A percentile compares a stretch with the other conserved stretches of the same genome.
Evolutionary conservation across 179 eudicot genomes (phyloP).

Genomic region (Corrigiola litoralis): DNA sequence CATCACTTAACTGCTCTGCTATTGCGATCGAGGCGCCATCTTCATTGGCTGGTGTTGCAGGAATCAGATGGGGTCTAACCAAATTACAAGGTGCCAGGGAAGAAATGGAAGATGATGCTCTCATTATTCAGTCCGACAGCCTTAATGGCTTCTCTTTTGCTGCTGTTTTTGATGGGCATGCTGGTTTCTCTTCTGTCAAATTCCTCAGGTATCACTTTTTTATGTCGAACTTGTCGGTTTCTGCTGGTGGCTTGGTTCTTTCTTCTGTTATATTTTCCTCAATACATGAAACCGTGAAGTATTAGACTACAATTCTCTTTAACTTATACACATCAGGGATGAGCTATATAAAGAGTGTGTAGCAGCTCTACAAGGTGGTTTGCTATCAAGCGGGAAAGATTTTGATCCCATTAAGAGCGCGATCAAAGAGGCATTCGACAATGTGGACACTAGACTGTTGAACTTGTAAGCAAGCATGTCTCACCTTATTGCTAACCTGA

Average conservation of each 20-base stretch:
- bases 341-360: slow-evolving; percentile 92
- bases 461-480: slow-evolving; percentile 44
- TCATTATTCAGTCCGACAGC: slow-evolving; percentile 47
- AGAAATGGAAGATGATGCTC: slow-evolving; percentile 93
- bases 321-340: slow-evolving; percentile 49
- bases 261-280: background rate
- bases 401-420: slow-evolving; percentile 45
- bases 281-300: background rate
- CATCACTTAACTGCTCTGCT: slow-evolving; percentile 50
- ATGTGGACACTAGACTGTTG: slow-evolving; percentile 62
- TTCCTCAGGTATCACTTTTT: slow-evolving; percentile 52
- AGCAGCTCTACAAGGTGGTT: slow-evolving; percentile 67
- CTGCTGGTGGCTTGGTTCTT: background rate
- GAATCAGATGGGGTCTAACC: slow-evolving; percentile 71
- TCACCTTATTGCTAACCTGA: background rate
- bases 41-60: slow-evolving; percentile 42
- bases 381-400: slow-evolving; percentile 53
- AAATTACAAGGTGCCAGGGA: slow-evolving; percentile 75
- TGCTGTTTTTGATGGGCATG: slow-evolving; percentile 98
- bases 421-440: slow-evolving; percentile 56
- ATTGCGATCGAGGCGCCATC: slow-evolving; percentile 80
- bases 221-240: background rate
- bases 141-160: slow-evolving; percentile 73
- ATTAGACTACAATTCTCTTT: background rate
- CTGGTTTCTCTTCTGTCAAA: slow-evolving; percentile 69